A percentile compares a stretch with the other conserved stretches of the same genome.
Conservation (phyloP, 768 basidiomycete genomes). For the Serpula lacrymans region DNA sequence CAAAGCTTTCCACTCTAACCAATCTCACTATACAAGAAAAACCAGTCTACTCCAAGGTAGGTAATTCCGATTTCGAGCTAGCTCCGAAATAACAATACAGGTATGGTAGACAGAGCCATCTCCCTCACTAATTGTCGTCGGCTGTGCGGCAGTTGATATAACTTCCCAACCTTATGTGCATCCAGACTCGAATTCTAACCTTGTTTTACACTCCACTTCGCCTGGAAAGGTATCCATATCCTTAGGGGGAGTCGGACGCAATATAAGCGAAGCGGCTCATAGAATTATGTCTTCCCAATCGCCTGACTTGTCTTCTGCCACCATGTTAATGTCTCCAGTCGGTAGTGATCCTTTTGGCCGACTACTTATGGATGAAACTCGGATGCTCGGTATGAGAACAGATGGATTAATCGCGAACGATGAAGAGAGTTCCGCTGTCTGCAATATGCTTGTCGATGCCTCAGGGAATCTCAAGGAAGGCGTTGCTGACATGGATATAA, state of each 20-base stretch:
- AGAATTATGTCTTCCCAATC: slow-evolving; percentile 45
- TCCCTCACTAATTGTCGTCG: slow-evolving; percentile 68
- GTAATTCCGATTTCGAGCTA: too few species aligned
- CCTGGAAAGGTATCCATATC: slow-evolving; percentile 74
- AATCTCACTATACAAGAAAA: slow-evolving; percentile 4
- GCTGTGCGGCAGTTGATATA: slow-evolving; percentile 88
- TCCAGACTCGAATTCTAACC: slow-evolving; percentile 23
- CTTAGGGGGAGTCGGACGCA: slow-evolving; percentile 91
- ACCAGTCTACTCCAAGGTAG: too few species aligned
- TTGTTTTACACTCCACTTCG: slow-evolving; percentile 64
- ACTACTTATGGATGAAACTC: slow-evolving; percentile 56
- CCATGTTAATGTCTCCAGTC: slow-evolving; percentile 70
- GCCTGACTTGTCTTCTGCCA: slow-evolving; percentile 22
- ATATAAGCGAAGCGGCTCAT: slow-evolving; percentile 88
- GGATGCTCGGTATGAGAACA: slow-evolving; percentile 66
- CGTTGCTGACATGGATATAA: slow-evolving; percentile 87
- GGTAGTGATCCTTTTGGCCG: slow-evolving; percentile 77
- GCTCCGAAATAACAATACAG: too few species aligned
- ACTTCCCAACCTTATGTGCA: slow-evolving; percentile 50
- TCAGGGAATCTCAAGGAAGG: slow-evolving; percentile 75
- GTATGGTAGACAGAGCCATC: too few species aligned
- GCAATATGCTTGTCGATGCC: slow-evolving; percentile 79
- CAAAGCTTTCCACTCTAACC: too few species aligned
- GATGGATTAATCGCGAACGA: slow-evolving; percentile 64
- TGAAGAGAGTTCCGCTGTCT: slow-evolving; percentile 65